A percentile compares a stretch with the other conserved stretches of the same genome.
Evolutionary conservation across 2,329 filamentous ascomycete genomes (phyloP).

Genomic region (Colletotrichum viniferum): DNA sequence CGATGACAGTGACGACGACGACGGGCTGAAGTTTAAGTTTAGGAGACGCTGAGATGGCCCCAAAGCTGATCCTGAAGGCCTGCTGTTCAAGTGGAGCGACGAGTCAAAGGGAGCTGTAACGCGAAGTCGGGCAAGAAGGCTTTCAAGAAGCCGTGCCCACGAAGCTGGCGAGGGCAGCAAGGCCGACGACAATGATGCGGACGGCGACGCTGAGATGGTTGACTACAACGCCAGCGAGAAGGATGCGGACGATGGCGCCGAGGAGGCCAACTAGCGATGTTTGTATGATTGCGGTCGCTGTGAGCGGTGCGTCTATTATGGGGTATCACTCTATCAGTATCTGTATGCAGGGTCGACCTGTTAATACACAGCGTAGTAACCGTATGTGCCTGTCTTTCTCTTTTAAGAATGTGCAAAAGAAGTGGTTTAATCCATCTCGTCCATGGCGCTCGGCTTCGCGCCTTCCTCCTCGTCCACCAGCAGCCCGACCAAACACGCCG

Average conservation of each 20-base stretch:
- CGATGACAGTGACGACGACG: slow-evolving; percentile 61
- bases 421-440: slow-evolving; percentile 60
- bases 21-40: slow-evolving; percentile 62
- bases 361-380: background rate
- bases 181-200: background rate
- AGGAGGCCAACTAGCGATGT: background rate
- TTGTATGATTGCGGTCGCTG: background rate
- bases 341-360: background rate
- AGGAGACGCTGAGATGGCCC: slow-evolving; percentile 43
- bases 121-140: background rate
- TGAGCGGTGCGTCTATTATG: slow-evolving; percentile 24
- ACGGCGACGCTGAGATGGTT: background rate
- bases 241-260: background rate
- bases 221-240: background rate
- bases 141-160: background rate
- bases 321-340: slow-evolving; percentile 34
- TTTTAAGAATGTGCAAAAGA: background rate
- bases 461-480: slow-evolving; percentile 63
- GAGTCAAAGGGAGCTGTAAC: background rate
- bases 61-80: background rate
- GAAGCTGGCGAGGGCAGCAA: background rate
- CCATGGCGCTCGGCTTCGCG: slow-evolving; percentile 50
- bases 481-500: slow-evolving; percentile 66
- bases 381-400: background rate
- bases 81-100: background rate